Evolutionary conservation across 805 yeast genomes (phyloP), one percentile per base, ranked within the genome.

Genomic region (Priceomyces castillae): DNA sequence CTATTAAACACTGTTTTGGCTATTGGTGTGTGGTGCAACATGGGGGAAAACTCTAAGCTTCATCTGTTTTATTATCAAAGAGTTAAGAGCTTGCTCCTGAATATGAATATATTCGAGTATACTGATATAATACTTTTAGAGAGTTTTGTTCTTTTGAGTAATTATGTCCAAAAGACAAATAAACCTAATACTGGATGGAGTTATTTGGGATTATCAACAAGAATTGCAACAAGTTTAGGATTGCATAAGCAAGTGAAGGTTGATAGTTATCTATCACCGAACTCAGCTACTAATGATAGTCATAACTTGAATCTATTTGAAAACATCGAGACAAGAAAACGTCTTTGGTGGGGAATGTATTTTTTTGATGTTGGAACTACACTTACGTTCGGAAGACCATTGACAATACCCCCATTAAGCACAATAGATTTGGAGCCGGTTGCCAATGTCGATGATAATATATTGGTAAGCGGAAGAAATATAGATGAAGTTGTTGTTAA

Each of bases 151-250:
- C 42, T 53, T 28, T 57, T 84, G 40, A 74, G 84, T 44, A 77
- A 77, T 49, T 84, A 82, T 59, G 76, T 79, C 9, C 86, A 80
- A 54, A 80, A 80, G 60, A 69, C 85, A 39, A 78, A 81, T 51
- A 80, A 79, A 50, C 82, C 84, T 43, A 82, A 82, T 58, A 75
- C 86, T 0, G 83, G 84, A 18, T 53, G 58, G 58, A 51, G 46
- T 38, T 53, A 51, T 37, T 42, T 53, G 26, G 58, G 58, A 3
- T n/a, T 53, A 28, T 49, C 58, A 2, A 48, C 54, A 4, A 41
- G 58, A 26, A 46, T 53, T 15, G 58, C 58, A 14, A 51, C 58
- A 3, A 53, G 56, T 42, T 50, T 53, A 40, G 58, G 58, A 2
- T 42, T 53, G 18, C 58, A 53, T 35, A 53, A 53, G 41, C 54